phyloP scores from a whole-genome alignment of 352 stramenopile genomes.

The Globisporangium emineosum region DNA sequence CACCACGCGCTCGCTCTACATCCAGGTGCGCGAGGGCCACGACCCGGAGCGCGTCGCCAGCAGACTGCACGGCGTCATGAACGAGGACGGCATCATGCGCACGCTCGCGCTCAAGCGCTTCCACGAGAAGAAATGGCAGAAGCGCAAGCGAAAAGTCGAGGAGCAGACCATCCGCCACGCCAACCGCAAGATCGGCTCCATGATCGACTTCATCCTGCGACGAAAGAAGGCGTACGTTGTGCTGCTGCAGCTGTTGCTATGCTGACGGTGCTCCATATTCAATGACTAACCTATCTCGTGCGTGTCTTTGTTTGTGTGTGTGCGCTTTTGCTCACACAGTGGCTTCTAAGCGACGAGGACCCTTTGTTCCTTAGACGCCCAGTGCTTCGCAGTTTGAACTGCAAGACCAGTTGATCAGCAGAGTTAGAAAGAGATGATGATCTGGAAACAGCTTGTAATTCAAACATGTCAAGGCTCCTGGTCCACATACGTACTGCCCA shows the following conservation, averaged over 20 bases:
- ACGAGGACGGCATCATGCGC: slow-evolving; percentile 76
- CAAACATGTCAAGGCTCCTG: slow-evolving; percentile 6
- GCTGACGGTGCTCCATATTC: background rate
- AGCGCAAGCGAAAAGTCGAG: slow-evolving; percentile 75
- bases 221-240: slow-evolving; percentile 77
- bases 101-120: slow-evolving; percentile 64
- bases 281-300: background rate
- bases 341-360: slow-evolving; percentile 21
- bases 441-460: slow-evolving; percentile 2
- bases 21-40: slow-evolving; percentile 44
- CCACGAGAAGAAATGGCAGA: slow-evolving; percentile 85
- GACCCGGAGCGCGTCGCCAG: slow-evolving; percentile 50
- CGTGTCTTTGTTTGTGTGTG: slow-evolving; percentile 1
- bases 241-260: background rate
- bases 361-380: background rate
- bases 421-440: slow-evolving; percentile 5
- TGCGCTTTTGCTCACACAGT: slow-evolving; percentile 6
- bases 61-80: slow-evolving; percentile 67
- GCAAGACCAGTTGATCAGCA: background rate
- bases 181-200: slow-evolving; percentile 77
- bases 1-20: slow-evolving; percentile 39
- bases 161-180: slow-evolving; percentile 78
- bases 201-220: slow-evolving; percentile 83
- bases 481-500: background rate
- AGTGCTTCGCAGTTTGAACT: background rate